A percentile compares a stretch with the other conserved stretches of the same genome.
These are phyloP conservation scores for Hydrangea macrophylla DNA, from an alignment of 148 eudicot species.

Conservation along the genomic window DNA sequence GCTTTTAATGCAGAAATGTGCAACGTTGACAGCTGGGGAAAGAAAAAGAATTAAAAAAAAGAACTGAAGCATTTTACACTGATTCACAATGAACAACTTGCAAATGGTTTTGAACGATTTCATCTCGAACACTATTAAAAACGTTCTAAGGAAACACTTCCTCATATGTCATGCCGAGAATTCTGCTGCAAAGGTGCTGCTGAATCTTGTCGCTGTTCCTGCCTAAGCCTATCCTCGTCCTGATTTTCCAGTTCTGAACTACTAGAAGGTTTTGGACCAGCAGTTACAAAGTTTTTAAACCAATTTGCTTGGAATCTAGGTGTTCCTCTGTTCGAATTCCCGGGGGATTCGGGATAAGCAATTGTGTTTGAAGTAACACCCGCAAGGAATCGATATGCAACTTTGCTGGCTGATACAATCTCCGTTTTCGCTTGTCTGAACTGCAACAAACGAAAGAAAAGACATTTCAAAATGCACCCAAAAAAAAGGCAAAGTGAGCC, in stretches of 20 bases:
- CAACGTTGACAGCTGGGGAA: not conserved
- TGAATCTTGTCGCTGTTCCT: constrained; percentile 30
- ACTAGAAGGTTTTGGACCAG: constrained; percentile 77
- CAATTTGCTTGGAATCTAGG: constrained; percentile 74
- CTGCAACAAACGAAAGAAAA: constrained; percentile 33
- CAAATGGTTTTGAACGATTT: constrained; percentile 1
- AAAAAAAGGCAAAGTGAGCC: not conserved
- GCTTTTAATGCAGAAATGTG: constrained; percentile 1
- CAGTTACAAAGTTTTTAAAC: constrained; percentile 70
- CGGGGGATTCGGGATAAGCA: constrained; percentile 41
- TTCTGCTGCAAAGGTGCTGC: constrained; percentile 25
- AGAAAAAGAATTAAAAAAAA: not conserved
- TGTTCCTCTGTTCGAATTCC: constrained; percentile 38
- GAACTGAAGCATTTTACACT: not conserved
- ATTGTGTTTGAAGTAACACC: constrained; percentile 55
- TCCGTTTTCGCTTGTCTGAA: constrained; percentile 92
- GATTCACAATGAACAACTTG: constrained; percentile 10
- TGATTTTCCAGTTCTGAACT: constrained; percentile 62
- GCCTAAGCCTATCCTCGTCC: constrained; percentile 35
- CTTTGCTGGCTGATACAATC: constrained; percentile 88
- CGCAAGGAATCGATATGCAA: constrained; percentile 74
- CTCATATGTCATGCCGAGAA: constrained; percentile 31
- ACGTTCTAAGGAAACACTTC: not conserved
- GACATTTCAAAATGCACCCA: too few species aligned
- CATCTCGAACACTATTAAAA: constrained; percentile 26